phyloP scores from a whole-genome alignment of 176 grass and related monocot genomes.

The Panicum miliaceum region DNA sequence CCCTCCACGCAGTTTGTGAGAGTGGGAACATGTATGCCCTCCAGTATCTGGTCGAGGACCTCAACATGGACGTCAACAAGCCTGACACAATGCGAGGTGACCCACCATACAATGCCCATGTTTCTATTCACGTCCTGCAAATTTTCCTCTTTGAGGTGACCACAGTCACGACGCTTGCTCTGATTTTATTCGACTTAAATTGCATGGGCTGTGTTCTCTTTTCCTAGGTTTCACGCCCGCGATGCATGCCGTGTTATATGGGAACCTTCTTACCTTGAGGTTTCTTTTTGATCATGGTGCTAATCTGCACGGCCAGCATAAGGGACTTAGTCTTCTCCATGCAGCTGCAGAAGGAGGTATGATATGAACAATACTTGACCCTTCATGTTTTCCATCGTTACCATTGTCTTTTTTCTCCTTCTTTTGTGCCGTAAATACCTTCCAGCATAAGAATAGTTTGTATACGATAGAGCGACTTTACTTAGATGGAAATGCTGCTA shows the following conservation, averaged over 20 bases:
- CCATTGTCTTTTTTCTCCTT: background rate
- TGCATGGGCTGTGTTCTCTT: background rate
- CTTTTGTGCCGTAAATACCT: background rate
- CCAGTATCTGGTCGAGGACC: slow-evolving; percentile 28
- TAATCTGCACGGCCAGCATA: slow-evolving; percentile 12
- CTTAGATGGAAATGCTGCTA: background rate
- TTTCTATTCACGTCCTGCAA: background rate
- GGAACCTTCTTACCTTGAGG: slow-evolving; percentile 39
- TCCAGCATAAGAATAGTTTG: background rate
- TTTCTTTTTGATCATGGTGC: slow-evolving; percentile 38
- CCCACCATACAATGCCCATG: background rate
- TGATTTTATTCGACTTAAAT: slow-evolving; percentile 6
- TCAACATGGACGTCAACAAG: slow-evolving; percentile 22
- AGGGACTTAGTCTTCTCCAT: background rate
- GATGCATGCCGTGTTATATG: slow-evolving; percentile 23
- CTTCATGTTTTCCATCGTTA: background rate
- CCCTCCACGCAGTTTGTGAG: background rate
- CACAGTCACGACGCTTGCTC: background rate
- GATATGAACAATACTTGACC: background rate
- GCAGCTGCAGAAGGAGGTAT: slow-evolving; percentile 27
- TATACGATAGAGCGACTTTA: background rate
- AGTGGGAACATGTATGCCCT: background rate
- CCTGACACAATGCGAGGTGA: slow-evolving; percentile 13
- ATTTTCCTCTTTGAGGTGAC: background rate
- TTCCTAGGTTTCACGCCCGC: slow-evolving; percentile 18